These are phyloP conservation scores for Fusarium oxysporum DNA, from an alignment of 2,329 filamentous ascomycete species.

Conservation along the genomic window DNA sequence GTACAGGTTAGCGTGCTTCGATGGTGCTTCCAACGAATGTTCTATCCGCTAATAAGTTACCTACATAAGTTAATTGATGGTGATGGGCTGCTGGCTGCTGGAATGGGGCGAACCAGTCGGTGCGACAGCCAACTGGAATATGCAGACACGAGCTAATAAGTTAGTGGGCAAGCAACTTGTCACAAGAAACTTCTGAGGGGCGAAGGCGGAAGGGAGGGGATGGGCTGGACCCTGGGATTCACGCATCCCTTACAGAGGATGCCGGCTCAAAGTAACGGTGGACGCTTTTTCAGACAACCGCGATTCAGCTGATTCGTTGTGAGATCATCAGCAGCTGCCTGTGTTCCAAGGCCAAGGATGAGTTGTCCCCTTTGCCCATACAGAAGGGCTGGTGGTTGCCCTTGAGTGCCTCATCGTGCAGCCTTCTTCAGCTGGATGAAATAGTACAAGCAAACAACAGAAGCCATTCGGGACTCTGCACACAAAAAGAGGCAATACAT, in stretches of 20 bases:
- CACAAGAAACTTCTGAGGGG: not conserved
- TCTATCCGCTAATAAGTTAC: conserved; percentile 17
- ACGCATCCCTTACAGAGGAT: conserved; percentile 1
- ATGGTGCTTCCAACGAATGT: conserved; percentile 27
- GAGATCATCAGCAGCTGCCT: not conserved
- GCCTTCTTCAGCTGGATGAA: not conserved
- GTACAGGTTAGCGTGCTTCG: conserved; percentile 29
- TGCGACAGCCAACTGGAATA: conserved; percentile 1
- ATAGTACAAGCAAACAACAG: conserved; percentile 1
- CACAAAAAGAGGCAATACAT: conserved; percentile 21
- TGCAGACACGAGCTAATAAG: not conserved
- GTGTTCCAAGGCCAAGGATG: not conserved
- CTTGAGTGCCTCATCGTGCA: not conserved
- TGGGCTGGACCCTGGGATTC: not conserved
- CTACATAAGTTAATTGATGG: not conserved
- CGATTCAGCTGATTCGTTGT: not conserved
- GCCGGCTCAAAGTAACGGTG: not conserved
- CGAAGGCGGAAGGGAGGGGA: not conserved
- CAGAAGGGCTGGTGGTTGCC: not conserved
- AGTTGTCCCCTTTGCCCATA: not conserved
- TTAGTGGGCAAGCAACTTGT: not conserved
- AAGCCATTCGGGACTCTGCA: conserved; percentile 25
- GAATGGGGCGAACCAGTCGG: not conserved
- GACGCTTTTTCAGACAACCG: not conserved
- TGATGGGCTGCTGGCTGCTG: not conserved